Base-by-base conservation (phyloP, 108 stramenopile species). In the Bacterosira constricta region DNA sequence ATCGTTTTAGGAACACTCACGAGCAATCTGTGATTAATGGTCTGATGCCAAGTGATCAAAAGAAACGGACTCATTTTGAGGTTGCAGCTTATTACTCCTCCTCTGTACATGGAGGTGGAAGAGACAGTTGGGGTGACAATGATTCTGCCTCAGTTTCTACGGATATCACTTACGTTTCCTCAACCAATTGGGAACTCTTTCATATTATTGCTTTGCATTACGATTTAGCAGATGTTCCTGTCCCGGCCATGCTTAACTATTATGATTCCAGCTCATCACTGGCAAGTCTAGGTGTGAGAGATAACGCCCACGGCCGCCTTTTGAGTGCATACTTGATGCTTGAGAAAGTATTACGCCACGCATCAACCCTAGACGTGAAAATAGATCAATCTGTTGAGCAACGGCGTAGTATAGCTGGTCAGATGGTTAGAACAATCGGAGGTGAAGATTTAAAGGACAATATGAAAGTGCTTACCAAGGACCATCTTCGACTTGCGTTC, bases 11-110 rank as follows among this genome's bases (percentile, higher is more conserved):
- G 61, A 69, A 42, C 47, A 49, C 21, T 63, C 61, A 64, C 45
- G 68, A 69, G 46, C 68, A 64, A 44, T 31, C 47, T 63, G 61
- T 63, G 20, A 64, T 64, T 21, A 69, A 69, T 69, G 61, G 30
- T 2, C 61, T 69, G 13, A 69, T 69, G 68, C 61, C 64, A 44
- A 50, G 64, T 15, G 68, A 69, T 10, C 68, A 69, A 64, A 69
- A 69, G 44, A 61, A 49, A 31, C 46, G 63, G 27, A 63, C 50
- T n/a, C 68, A 69, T 63, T 64, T 69, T 47, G 62, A 47, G 32
- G 45, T 69, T 23, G 68, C 68, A 7, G 11, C 18, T 17, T 35
- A 69, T 51, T 69, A 69, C 63, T 45, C 65, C 29, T 53, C 39
- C n/a, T 38, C 31, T 53, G 39, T 38, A 12, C 21, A 29, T 39